These are phyloP conservation scores for Candida takata DNA, from an alignment of 805 yeast genomes.

Conservation along the genomic window DNA sequence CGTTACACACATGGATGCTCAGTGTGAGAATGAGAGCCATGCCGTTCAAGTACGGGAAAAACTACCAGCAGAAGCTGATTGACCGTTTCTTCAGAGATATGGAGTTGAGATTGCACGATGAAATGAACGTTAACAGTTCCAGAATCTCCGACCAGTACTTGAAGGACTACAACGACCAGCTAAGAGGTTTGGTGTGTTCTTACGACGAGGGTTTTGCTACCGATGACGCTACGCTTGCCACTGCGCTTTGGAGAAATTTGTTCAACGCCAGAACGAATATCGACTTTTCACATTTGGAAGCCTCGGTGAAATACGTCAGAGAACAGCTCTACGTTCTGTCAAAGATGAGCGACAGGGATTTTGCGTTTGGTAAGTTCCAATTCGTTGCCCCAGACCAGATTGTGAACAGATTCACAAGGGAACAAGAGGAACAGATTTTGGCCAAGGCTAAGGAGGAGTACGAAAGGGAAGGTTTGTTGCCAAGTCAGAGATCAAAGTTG, in stretches of 20 bases:
- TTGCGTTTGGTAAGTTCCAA: conserved; percentile 82
- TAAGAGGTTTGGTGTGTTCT: conserved; percentile 82
- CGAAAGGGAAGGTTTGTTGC: conserved; percentile 38
- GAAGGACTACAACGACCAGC: conserved; percentile 84
- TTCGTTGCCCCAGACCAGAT: conserved; percentile 79
- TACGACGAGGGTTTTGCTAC: conserved; percentile 88
- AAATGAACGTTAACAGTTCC: conserved; percentile 76
- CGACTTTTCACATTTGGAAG: conserved; percentile 79
- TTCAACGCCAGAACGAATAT: conserved; percentile 79
- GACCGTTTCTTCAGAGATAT: conserved; percentile 88
- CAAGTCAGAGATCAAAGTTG: conserved; percentile 51
- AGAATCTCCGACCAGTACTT: conserved; percentile 78
- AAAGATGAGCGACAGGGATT: conserved; percentile 83
- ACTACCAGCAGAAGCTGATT: conserved; percentile 86
- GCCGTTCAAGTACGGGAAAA: conserved; percentile 84
- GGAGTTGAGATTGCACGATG: conserved; percentile 78
- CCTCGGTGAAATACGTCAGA: conserved; percentile 83
- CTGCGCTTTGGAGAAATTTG: conserved; percentile 84
- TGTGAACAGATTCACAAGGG: conserved; percentile 62
- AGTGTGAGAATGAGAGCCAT: conserved; percentile 93
- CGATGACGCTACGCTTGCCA: conserved; percentile 70
- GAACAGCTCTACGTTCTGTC: conserved; percentile 83
- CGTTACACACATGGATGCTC: conserved; percentile 88
- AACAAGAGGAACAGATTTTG: conserved; percentile 52
- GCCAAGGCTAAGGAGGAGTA: conserved; percentile 43